These are phyloP conservation scores for Salix koriyanagi DNA, from an alignment of 345 rosid species.

Conservation along the genomic window DNA sequence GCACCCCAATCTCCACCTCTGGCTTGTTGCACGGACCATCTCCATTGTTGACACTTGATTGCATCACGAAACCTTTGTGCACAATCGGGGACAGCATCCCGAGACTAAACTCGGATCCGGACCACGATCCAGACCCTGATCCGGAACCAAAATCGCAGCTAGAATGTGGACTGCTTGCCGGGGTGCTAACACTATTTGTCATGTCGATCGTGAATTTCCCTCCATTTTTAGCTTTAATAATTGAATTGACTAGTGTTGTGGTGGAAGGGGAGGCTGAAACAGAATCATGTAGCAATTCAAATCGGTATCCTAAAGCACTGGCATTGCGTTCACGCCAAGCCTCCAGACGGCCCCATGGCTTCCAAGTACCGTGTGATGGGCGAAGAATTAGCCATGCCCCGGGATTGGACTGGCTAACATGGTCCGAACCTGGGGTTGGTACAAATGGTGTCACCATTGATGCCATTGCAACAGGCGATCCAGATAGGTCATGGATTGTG, in stretches of 20 bases:
- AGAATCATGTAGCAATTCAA: slow-evolving; percentile 70
- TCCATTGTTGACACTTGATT: slow-evolving; percentile 62
- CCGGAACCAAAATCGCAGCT: slow-evolving; percentile 80
- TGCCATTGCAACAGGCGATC: slow-evolving; percentile 94
- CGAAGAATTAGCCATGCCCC: slow-evolving; percentile 93
- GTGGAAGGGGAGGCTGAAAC: slow-evolving; percentile 27
- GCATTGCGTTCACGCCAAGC: slow-evolving; percentile 76
- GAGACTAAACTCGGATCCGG: slow-evolving; percentile 61
- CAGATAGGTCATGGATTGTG: slow-evolving; percentile 89
- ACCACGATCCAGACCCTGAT: slow-evolving; percentile 38
- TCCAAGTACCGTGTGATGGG: slow-evolving; percentile 82
- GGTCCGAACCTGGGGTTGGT: slow-evolving; percentile 79
- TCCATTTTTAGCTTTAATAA: slow-evolving; percentile 55
- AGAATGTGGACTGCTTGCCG: slow-evolving; percentile 64
- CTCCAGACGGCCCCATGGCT: slow-evolving; percentile 91
- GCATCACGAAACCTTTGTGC: slow-evolving; percentile 80
- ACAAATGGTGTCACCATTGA: slow-evolving; percentile 98
- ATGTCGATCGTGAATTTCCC: slow-evolving; percentile 76
- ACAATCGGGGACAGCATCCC: slow-evolving; percentile 24
- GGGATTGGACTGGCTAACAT: slow-evolving; percentile 75
- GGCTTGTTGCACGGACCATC: slow-evolving; percentile 48
- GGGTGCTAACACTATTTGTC: slow-evolving; percentile 52
- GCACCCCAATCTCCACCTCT: slow-evolving; percentile 79
- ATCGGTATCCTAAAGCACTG: slow-evolving; percentile 65
- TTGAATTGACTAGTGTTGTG: slow-evolving; percentile 37